These are phyloP conservation scores for Phylloporus sp. DNA, from an alignment of 1,284 basidiomycete genomes.

Conservation along the genomic window DNA sequence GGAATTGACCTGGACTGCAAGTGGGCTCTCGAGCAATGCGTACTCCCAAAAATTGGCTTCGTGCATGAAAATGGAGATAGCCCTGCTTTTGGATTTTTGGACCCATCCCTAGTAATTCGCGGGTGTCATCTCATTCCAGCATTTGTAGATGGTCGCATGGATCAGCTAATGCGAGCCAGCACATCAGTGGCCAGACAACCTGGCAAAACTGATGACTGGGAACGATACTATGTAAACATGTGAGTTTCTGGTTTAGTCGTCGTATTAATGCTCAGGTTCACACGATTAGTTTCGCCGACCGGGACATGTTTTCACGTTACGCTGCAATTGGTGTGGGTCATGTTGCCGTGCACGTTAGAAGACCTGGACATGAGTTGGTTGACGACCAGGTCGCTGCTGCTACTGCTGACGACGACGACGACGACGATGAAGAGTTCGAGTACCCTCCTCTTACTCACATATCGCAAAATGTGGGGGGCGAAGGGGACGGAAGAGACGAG, in stretches of 20 bases:
- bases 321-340: neutral
- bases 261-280: too few relatives aligned
- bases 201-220: too few relatives aligned
- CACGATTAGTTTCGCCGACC: neutral
- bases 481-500: too few relatives aligned
- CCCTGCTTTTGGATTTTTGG: slow-evolving; percentile 26
- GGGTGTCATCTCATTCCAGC: slow-evolving; percentile 22
- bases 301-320: neutral
- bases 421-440: too few relatives aligned
- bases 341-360: neutral
- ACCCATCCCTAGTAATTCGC: slow-evolving; percentile 18
- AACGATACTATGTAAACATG: neutral
- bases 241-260: neutral
- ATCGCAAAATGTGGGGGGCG: too few relatives aligned
- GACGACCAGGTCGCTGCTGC: too few relatives aligned
- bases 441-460: too few relatives aligned
- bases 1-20: slow-evolving; percentile 8
- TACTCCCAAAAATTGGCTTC: slow-evolving; percentile 24
- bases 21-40: slow-evolving; percentile 12
- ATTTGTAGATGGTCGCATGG: slow-evolving; percentile 14
- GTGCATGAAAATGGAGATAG: too few relatives aligned
- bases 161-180: slow-evolving; percentile 3
- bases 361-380: neutral
- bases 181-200: slow-evolving; percentile 8
- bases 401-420: too few relatives aligned